phyloP scores from a whole-genome alignment of 1,284 basidiomycete species.

The Boletus austroedulis region DNA sequence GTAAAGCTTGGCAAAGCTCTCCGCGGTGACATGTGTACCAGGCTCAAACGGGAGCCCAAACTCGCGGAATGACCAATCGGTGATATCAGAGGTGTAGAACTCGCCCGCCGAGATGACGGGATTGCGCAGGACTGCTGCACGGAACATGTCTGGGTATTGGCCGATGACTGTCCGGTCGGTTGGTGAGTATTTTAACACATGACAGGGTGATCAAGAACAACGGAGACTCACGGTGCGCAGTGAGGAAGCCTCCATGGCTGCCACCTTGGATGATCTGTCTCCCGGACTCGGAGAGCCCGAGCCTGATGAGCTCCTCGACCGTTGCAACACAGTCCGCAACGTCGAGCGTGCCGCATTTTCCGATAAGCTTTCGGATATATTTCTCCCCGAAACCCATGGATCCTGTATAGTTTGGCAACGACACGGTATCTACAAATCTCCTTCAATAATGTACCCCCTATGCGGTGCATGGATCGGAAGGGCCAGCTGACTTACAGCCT shows the following conservation, averaged over 20 bases:
- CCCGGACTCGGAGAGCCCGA: constrained; percentile 48
- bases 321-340: constrained; percentile 62
- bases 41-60: constrained; percentile 43
- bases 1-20: constrained; percentile 47
- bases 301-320: constrained; percentile 47
- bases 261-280: constrained; percentile 62
- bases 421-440: constrained; percentile 49
- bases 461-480: neutral
- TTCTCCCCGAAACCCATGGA: constrained; percentile 53
- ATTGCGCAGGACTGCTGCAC: constrained; percentile 62
- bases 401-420: constrained; percentile 68
- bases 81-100: constrained; percentile 57
- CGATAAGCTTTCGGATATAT: constrained; percentile 45
- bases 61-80: constrained; percentile 70
- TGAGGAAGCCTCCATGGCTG: no score
- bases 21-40: constrained; percentile 43
- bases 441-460: neutral
- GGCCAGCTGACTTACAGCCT: constrained; percentile 50
- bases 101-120: constrained; percentile 64
- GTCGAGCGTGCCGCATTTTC: constrained; percentile 63
- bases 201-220: no score
- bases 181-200: no score
- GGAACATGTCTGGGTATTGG: constrained; percentile 54
- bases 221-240: no score
- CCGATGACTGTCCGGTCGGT: no score